Evolutionary conservation across 306 rosid species (phyloP).

Genomic region (Vigna nakashimae): DNA sequence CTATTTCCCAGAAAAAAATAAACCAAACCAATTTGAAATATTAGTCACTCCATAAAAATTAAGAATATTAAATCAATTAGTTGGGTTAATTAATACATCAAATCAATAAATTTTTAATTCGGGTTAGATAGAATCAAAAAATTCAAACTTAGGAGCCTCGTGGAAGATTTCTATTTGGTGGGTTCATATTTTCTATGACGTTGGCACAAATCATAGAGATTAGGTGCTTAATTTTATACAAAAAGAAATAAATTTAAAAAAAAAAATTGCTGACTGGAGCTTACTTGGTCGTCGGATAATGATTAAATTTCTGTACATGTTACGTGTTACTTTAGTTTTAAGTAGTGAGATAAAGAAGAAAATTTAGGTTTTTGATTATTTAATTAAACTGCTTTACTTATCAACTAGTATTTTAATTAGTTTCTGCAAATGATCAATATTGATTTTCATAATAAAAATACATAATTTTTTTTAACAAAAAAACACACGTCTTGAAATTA

Average conservation of each 20-base stretch:
- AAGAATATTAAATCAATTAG: conserved; percentile 28
- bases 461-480: not conserved
- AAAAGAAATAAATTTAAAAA: not conserved
- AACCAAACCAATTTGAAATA: conserved; percentile 43
- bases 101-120: not conserved
- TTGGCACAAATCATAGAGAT: conserved; percentile 23
- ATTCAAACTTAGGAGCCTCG: conserved; percentile 7
- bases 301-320: not conserved
- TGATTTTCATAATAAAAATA: too few relatives aligned
- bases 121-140: conserved; percentile 17
- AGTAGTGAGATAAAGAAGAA: conserved; percentile 23
- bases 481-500: not conserved
- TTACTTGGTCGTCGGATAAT: conserved; percentile 29
- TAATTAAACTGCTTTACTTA: not conserved
- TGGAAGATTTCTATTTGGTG: conserved; percentile 29
- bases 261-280: conserved; percentile 14
- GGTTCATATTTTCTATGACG: conserved; percentile 25
- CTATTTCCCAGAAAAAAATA: not conserved
- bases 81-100: conserved; percentile 23
- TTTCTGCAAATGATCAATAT: not conserved
- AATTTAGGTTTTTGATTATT: conserved; percentile 31
- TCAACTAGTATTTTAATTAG: not conserved
- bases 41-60: not conserved
- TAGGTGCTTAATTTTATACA: conserved; percentile 19
- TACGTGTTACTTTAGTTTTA: conserved; percentile 29